Evolutionary conservation across 2,329 filamentous ascomycete genomes (phyloP), one percentile per base, ranked within the genome.

Genomic region (Ceratocystiopsis sp.): DNA sequence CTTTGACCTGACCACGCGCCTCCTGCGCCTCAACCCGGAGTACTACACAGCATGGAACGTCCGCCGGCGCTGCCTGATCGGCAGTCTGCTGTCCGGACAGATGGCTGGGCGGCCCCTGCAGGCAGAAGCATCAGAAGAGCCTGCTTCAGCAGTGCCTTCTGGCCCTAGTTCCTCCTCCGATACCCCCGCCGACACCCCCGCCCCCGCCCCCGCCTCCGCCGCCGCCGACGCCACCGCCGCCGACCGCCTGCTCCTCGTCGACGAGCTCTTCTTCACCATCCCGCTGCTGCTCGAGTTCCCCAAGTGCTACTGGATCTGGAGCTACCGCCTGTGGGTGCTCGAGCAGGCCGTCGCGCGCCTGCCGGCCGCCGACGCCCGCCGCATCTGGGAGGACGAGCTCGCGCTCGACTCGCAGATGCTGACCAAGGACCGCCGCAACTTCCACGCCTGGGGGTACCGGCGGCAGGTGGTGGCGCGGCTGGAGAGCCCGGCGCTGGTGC

Each of bases 241-340:
- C 10, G 25, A 29, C 25, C 25, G 25, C 9, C 25, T 29, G 7
- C 56, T 80, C 32, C 69, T 96, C 48, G 71, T 73, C 39, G 66
- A 72, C 44, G 91, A 98, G 57, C 68, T 98, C 33, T 64, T 66
- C 40, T 94, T 95, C 55, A 78, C 89, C 33, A 74, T 95, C 36
- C 84, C 84, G 0, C 70, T 98, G 17, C 72, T 98, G 41, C 71
- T 84, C 50, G 76, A 85, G 51, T 89, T 77, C 51, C 91, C 91
- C 8, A 98, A 98, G 60, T 96, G 91, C 68, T 98, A 98, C 65
- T 96, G 91, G 89, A 89, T 98, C 55, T 98, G 91, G 91, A 93
- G 94, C 53, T 89, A 95, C 61, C 79, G 91, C 25, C 63, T 80
- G 38, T 98, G 91, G 87, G 66, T 89, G 3, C 67, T 98, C 14